Base-by-base conservation (phyloP, 179 eudicot genomes). In the Corrigiola litoralis region DNA sequence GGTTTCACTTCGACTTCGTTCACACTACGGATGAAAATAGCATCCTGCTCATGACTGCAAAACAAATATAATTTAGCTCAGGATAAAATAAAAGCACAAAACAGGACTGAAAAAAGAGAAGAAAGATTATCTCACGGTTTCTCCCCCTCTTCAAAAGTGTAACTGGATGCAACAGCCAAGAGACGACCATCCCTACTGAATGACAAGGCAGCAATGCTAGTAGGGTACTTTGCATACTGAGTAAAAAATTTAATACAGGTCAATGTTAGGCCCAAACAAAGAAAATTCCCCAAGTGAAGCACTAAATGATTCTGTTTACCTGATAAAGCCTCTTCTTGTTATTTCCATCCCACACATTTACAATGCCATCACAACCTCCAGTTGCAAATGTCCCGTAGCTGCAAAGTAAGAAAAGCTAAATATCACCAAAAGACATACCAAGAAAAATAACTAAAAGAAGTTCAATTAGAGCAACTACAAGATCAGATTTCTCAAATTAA, bases 381-480 rank as follows among this genome's bases (percentile, higher is more conserved):
- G 97, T 92, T 34, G 98, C 98, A 77, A 92, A 92, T 54, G 98
- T 92, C 63, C 97, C 97, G 52, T 90, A 90, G 69, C 98, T 92
- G 84, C 83, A 75, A 58, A 61, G 25, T 36, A 45, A n/a, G n/a
- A n/a, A n/a, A 27, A 41, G 40, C 36, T 21, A n/a, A 46, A 48
- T 38, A 58, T 27, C 49, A 48, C 40, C 24, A 17, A 68, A 7
- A 0, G 4, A 11, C 28, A 50, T n/a, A n/a, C n/a, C 12, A 21
- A n/a, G 36, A 34, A 32, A 38, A 64, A 3, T 33, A 40, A 13
- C 49, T n/a, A n/a, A n/a, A n/a, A n/a, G n/a, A n/a, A n/a, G 44
- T 16, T 38, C 11, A 38, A 6, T 38, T 9, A 38, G 14, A 38
- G 44, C 11, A 6, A 38, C 44, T 6, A n/a, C n/a, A n/a, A n/a